These are phyloP conservation scores for Macroventuria anomochaeta DNA, from an alignment of 2,329 filamentous ascomycete species.

Conservation along the genomic window DNA sequence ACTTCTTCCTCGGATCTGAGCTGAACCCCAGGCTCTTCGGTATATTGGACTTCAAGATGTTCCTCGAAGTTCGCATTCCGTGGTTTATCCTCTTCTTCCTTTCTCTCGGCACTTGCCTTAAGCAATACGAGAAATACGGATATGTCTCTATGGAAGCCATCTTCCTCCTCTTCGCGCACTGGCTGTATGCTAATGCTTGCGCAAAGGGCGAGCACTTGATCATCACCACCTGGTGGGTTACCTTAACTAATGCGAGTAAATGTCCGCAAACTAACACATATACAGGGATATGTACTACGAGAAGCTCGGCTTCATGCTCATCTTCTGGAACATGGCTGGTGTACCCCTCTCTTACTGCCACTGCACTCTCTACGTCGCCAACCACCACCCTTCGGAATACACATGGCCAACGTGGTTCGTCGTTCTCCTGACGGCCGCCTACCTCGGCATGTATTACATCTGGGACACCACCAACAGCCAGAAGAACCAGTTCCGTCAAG, in stretches of 20 bases:
- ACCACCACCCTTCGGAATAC: slow-evolving; percentile 79
- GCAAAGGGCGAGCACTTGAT: slow-evolving; percentile 92
- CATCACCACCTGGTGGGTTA: slow-evolving; percentile 75
- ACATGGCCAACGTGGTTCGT: slow-evolving; percentile 75
- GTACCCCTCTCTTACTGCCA: slow-evolving; percentile 93
- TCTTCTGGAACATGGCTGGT: slow-evolving; percentile 95
- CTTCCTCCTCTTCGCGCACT: slow-evolving; percentile 88
- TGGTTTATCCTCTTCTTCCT: slow-evolving; percentile 90
- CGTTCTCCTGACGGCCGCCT: slow-evolving; percentile 68
- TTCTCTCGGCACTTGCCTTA: slow-evolving; percentile 75
- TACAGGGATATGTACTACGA: slow-evolving; percentile 90
- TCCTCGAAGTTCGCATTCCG: slow-evolving; percentile 89
- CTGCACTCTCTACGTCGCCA: slow-evolving; percentile 88
- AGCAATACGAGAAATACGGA: slow-evolving; percentile 84
- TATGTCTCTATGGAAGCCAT: slow-evolving; percentile 85
- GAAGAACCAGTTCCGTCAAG: slow-evolving; percentile 88
- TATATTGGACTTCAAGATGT: slow-evolving; percentile 91
- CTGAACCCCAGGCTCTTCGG: slow-evolving; percentile 86
- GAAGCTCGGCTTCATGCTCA: slow-evolving; percentile 97
- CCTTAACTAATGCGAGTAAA: background rate
- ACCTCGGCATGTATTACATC: slow-evolving; percentile 85
- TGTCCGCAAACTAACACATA: slow-evolving; percentile 7
- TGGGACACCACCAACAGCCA: slow-evolving; percentile 94
- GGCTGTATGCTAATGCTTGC: slow-evolving; percentile 90
- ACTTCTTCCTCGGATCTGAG: slow-evolving; percentile 92